A percentile compares a stretch with the other conserved stretches of the same genome.
These are phyloP conservation scores for Calcarisporium arbuscula DNA, from an alignment of 2,329 filamentous ascomycete genomes.

Conservation along the genomic window DNA sequence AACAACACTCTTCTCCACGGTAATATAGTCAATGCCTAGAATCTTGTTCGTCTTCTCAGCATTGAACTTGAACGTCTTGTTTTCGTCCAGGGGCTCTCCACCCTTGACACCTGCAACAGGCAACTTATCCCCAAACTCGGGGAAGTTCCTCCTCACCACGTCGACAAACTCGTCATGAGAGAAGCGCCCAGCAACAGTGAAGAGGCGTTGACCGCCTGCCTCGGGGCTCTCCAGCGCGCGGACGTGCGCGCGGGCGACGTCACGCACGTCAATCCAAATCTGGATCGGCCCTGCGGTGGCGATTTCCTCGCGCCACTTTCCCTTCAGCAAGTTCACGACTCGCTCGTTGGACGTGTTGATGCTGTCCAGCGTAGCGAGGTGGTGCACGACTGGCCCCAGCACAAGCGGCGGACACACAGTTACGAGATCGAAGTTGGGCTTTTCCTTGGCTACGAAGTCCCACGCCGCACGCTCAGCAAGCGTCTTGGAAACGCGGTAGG, in stretches of 20 bases:
- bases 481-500: conserved; percentile 50
- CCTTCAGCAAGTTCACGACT: conserved; percentile 43
- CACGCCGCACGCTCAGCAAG: conserved; percentile 48
- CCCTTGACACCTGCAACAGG: conserved; percentile 38
- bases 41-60: conserved; percentile 52
- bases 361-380: conserved; percentile 35
- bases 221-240: conserved; percentile 41
- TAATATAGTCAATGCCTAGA: conserved; percentile 56
- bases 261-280: conserved; percentile 51
- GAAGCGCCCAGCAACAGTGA: conserved; percentile 41
- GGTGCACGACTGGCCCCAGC: conserved; percentile 45
- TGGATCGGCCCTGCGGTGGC: conserved; percentile 33
- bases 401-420: conserved; percentile 52
- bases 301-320: conserved; percentile 40
- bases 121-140: conserved; percentile 40
- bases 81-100: conserved; percentile 32
- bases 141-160: conserved; percentile 40
- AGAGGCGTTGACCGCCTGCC: conserved; percentile 44
- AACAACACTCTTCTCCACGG: conserved; percentile 53
- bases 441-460: conserved; percentile 40
- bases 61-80: conserved; percentile 46
- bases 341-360: conserved; percentile 50
- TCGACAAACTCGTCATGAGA: conserved; percentile 38
- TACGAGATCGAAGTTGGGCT: conserved; percentile 42
- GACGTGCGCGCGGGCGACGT: conserved; percentile 48